Conservation (phyloP, 345 rosid species). For the Gossypium mustelinum region DNA sequence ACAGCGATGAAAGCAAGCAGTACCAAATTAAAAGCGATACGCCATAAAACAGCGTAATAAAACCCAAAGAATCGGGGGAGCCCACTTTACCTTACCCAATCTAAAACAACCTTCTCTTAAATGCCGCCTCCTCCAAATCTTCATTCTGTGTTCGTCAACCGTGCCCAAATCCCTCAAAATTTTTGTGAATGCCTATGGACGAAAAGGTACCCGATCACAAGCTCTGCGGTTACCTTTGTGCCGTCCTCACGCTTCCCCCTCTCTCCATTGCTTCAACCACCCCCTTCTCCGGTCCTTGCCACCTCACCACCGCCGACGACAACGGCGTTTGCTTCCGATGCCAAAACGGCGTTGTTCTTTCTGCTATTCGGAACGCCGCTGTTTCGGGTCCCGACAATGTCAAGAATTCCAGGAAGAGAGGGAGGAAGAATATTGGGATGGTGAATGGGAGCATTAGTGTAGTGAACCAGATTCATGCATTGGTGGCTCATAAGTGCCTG, state of each 20-base stretch:
- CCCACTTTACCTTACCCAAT: background rate
- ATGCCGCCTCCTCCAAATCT: background rate
- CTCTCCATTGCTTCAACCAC: background rate
- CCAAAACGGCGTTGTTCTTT: constrained; percentile 39
- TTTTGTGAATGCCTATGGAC: constrained; percentile 14
- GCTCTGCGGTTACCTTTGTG: constrained; percentile 72
- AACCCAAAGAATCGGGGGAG: background rate
- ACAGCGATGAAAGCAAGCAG: background rate
- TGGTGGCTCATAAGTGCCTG: constrained; percentile 55
- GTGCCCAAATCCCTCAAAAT: background rate
- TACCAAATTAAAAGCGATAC: background rate
- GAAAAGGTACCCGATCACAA: constrained; percentile 36
- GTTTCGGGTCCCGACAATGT: constrained; percentile 14
- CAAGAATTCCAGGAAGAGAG: constrained; percentile 21
- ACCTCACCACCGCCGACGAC: constrained; percentile 34
- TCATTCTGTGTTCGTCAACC: background rate
- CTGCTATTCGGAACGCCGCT: background rate
- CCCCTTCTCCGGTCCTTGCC: constrained; percentile 41
- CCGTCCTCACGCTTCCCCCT: constrained; percentile 42
- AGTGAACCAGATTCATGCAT: constrained; percentile 56
- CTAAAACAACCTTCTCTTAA: background rate
- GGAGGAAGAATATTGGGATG: constrained; percentile 55
- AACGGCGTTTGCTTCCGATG: constrained; percentile 40
- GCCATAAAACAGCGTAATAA: background rate
- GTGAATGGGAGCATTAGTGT: constrained; percentile 80